Base-by-base conservation (phyloP, 192 early-diverging fungal genomes). In the Mortierella claussenii region DNA sequence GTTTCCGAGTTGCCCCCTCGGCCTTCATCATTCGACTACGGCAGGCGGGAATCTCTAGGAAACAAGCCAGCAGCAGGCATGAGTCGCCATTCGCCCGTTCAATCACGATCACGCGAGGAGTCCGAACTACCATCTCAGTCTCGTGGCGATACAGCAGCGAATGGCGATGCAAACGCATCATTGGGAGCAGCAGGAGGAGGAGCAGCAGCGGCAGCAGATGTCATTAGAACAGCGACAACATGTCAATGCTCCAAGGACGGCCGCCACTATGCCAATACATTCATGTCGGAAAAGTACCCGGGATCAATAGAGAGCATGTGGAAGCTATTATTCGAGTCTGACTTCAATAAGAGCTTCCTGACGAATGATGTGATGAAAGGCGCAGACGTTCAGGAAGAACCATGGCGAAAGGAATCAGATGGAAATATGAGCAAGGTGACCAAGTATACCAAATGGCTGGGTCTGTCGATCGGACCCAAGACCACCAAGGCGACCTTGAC, bases 401-500 rank as follows among this genome's bases (percentile, higher is more conserved):
- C 27, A n/a, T 57, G 62, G 69, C 40, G 65, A 33, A 55, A 58
- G 42, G 20, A 26, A 2, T 23, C 52, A 18, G 67, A 68, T 31
- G 55, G 69, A 26, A 54, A 40, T 2, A 47, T 28, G 60, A 68
- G 37, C 27, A 76, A 58, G 46, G 61, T 51, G 13, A 71, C 73
- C 7, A 67, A 64, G 23, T 68, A 66, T 30, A 63, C 45, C 17
- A 69, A 67, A 52, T 56, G 48, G 64, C 6, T 68, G 12, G 63
- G 55, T 13, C 46, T 76, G 42, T 43, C 58, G 4, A 76, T 74
- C 64, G 82, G 85, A 31, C 87, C 87, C 24, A 86, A 81, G 69
- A 79, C 81, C 8, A 88, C 87, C 20, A 86, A 85, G 67, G 86
- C 85, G 11, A 63, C 69, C 44, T 48, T 88, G 24, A 76, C 79